These are phyloP conservation scores for Phaeotremella fagi DNA, from an alignment of 768 basidiomycete species.

Conservation along the genomic window DNA sequence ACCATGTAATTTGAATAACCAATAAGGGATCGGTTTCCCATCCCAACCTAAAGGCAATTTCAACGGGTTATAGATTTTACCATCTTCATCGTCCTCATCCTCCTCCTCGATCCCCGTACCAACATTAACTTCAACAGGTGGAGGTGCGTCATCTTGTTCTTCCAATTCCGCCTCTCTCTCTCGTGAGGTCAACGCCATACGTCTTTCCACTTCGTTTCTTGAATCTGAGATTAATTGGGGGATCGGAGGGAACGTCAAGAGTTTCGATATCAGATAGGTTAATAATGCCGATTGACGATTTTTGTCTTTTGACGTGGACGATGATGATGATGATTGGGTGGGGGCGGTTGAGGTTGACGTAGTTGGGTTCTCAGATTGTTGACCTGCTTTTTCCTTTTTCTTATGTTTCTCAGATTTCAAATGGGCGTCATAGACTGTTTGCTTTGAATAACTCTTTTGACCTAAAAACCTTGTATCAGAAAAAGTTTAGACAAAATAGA, in stretches of 20 bases:
- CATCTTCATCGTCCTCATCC: conserved; percentile 90
- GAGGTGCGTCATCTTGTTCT: conserved; percentile 59
- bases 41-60: conserved; percentile 86
- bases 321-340: conserved; percentile 38
- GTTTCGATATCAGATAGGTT: conserved; percentile 64
- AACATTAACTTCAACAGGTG: conserved; percentile 41
- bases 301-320: conserved; percentile 20
- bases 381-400: conserved; percentile 54
- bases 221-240: conserved; percentile 73
- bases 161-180: conserved; percentile 84
- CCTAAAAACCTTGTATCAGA: conserved; percentile 53
- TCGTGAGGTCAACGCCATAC: conserved; percentile 92
- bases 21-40: conserved; percentile 97
- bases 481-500: neutral
- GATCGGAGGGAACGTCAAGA: conserved; percentile 60
- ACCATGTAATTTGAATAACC: conserved; percentile 96
- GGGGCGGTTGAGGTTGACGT: conserved; percentile 13
- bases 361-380: conserved; percentile 42
- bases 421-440: conserved; percentile 96
- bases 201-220: conserved; percentile 90
- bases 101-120: conserved; percentile 41
- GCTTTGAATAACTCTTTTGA: conserved; percentile 90
- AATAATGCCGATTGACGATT: conserved; percentile 57
- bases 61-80: conserved; percentile 94
- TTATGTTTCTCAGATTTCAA: conserved; percentile 91